These are phyloP conservation scores for Geotrichum klebahnii DNA, from an alignment of 1,139 yeast species.

Conservation along the genomic window DNA sequence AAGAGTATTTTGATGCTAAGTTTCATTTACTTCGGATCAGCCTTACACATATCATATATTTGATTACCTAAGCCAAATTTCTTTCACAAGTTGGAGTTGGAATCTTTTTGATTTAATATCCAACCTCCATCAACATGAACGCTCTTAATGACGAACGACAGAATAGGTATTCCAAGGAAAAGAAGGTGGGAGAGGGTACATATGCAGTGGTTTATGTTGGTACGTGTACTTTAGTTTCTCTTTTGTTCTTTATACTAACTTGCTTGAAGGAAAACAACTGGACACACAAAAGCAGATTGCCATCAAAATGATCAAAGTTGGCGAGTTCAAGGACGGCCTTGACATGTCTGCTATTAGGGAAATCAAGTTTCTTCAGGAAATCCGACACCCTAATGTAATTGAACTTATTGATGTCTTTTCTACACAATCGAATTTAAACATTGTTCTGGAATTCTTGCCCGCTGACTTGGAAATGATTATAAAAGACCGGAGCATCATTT, in stretches of 20 bases:
- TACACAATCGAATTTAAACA: conserved; percentile 63
- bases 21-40: too few relatives aligned
- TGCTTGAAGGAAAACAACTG: conserved; percentile 17
- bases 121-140: conserved; percentile 9
- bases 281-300: conserved; percentile 52
- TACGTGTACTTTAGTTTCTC: conserved; percentile 40
- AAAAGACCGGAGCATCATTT: conserved; percentile 70
- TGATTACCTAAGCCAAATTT: neutral
- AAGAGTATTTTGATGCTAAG: too few relatives aligned
- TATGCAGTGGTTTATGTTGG: conserved; percentile 96
- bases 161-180: conserved; percentile 43
- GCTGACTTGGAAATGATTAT: conserved; percentile 87
- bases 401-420: conserved; percentile 84
- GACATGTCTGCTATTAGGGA: conserved; percentile 98
- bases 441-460: conserved; percentile 87
- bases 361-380: conserved; percentile 85
- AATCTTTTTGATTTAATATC: neutral
- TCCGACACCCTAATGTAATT: conserved; percentile 77
- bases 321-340: conserved; percentile 89
- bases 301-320: conserved; percentile 91
- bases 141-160: conserved; percentile 18
- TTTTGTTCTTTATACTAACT: neutral
- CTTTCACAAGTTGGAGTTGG: neutral
- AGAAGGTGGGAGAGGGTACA: conserved; percentile 97
- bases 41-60: too few relatives aligned